Evolutionary conservation across 768 basidiomycete genomes (phyloP).

Genomic region (Boletus tomentosulus): DNA sequence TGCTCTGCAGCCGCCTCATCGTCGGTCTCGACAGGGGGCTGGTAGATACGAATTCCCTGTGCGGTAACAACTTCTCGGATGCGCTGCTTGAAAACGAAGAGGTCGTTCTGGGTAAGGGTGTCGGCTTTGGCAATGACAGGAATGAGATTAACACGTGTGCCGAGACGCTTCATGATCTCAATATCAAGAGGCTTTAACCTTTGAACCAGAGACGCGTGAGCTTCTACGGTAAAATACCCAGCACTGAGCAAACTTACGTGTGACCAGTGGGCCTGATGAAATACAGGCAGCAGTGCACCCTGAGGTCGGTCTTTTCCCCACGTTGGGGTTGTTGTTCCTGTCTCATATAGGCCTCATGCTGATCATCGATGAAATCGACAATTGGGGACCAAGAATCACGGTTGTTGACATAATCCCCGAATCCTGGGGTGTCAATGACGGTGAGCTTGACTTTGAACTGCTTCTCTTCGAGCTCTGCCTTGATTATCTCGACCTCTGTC

Average conservation of each 20-base stretch:
- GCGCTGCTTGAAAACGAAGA: conserved; percentile 88
- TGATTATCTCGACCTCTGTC: conserved; percentile 98
- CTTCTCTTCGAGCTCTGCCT: conserved; percentile 98
- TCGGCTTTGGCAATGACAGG: conserved; percentile 98
- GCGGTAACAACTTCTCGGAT: conserved; percentile 88
- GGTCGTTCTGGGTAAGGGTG: conserved; percentile 91
- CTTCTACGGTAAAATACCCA: not conserved
- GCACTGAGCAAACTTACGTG: conserved; percentile 56
- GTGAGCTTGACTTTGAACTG: conserved; percentile 99
- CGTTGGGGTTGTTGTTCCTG: conserved; percentile 99
- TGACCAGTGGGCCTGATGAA: conserved; percentile 96
- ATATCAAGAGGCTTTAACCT: conserved; percentile 95
- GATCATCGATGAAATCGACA: conserved; percentile 96
- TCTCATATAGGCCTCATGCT: conserved; percentile 92
- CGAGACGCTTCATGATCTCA: conserved; percentile 99
- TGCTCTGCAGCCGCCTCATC: conserved; percentile 85
- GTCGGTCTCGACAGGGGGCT: conserved; percentile 87
- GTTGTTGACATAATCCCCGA: conserved; percentile 99
- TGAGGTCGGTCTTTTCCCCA: conserved; percentile 87
- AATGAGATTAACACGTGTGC: conserved; percentile 96
- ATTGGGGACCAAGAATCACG: conserved; percentile 98
- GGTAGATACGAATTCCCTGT: conserved; percentile 93
- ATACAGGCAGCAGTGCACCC: conserved; percentile 96
- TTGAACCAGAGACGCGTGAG: conserved; percentile 6
- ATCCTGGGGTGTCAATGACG: conserved; percentile 98